Evolutionary conservation across 495 filamentous ascomycete species (phyloP), one percentile per base, ranked within the genome.

Genomic region (Sporormia fimetaria): DNA sequence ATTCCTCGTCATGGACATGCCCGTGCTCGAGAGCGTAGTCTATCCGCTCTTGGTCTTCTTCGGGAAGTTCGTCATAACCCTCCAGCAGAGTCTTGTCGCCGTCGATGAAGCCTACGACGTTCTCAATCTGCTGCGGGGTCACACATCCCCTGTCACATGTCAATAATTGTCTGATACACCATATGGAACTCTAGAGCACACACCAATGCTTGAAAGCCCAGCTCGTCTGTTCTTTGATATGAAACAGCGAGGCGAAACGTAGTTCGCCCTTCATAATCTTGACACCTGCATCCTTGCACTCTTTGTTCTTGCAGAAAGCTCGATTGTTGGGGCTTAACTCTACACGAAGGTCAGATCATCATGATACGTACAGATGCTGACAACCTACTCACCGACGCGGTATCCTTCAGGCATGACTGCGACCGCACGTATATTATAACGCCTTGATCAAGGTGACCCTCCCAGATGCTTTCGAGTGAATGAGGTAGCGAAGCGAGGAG

Each of bases 141-240:
- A 79, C 69, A 42, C 84, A 92, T n/a, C 83, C 84, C 83, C 83
- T 87, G 18, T 11, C n/a, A 10, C 34, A 31, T 16, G 16, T 36
- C 31, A 48, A n/a, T n/a, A n/a, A n/a, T n/a, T n/a, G n/a, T n/a
- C n/a, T n/a, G n/a, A n/a, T n/a, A n/a, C n/a, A n/a, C n/a, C n/a
- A n/a, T n/a, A n/a, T n/a, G n/a, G n/a, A n/a, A n/a, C n/a, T n/a
- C n/a, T n/a, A 5, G 12, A 25, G 21, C 10, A 41, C 33, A 43
- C 37, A 88, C 86, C 86, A 94, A 58, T 94, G 86, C 42, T 75
- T 71, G 74, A 75, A 94, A 32, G 55, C 52, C 68, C 70, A 90
- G 42, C 63, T 60, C 36, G 69, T 65, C 28, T 65, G 55, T 4
- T 55, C 60, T 0, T 66, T 46, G 18, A 71, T 64, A 9, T 71